phyloP scores from a whole-genome alignment of 1,284 basidiomycete species.

The Boletus mariae region DNA sequence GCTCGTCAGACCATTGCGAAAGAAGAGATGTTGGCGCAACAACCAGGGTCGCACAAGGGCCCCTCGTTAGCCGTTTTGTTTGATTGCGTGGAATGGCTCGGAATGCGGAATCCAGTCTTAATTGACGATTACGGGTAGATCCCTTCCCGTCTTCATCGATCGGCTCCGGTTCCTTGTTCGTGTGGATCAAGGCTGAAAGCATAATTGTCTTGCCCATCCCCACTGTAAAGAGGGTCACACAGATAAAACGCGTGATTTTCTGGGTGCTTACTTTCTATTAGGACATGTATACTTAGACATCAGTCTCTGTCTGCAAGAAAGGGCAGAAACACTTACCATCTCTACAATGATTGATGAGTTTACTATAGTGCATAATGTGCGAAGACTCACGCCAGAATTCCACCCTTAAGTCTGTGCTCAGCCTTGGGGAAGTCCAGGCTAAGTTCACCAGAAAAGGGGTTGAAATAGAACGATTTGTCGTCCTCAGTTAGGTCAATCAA shows the following conservation, averaged over 20 bases:
- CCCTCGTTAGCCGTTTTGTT: conserved; percentile 31
- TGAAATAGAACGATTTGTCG: conserved; percentile 79
- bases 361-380: neutral
- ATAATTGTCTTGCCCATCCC: conserved; percentile 99
- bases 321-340: conserved; percentile 45
- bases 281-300: neutral
- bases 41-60: conserved; percentile 76
- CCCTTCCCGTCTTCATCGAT: conserved; percentile 32
- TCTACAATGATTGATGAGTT: conserved; percentile 32
- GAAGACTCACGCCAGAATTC: conserved; percentile 78
- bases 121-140: conserved; percentile 49
- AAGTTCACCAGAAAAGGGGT: conserved; percentile 93
- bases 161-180: conserved; percentile 53
- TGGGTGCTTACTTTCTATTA: conserved; percentile 45
- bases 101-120: conserved; percentile 62
- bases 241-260: neutral
- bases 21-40: conserved; percentile 92
- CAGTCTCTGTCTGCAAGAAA: conserved; percentile 1
- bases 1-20: conserved; percentile 87
- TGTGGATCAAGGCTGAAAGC: conserved; percentile 89
- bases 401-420: conserved; percentile 77
- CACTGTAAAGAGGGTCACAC: conserved; percentile 44
- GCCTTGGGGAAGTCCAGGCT: conserved; percentile 84
- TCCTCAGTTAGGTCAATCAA: conserved; percentile 70
- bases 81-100: conserved; percentile 35